Evolutionary conservation across 371 early-diverging fungal genomes (phyloP).

Genomic region (Mortierella sp.): DNA sequence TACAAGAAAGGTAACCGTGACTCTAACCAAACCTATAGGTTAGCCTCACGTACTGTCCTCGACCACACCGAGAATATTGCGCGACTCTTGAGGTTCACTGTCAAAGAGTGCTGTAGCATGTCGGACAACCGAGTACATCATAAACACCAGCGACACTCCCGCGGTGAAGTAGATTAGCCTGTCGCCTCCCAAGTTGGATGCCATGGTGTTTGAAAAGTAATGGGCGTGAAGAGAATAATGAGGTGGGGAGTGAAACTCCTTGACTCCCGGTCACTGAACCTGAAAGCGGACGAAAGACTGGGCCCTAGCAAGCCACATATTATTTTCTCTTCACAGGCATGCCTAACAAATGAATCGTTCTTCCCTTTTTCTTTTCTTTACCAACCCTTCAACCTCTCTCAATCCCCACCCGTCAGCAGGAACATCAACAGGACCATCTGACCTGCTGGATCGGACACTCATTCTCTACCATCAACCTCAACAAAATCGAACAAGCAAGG

Average conservation of each 20-base stretch:
- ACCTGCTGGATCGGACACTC: not conserved
- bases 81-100: constrained; percentile 38
- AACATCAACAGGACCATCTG: not conserved
- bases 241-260: not conserved
- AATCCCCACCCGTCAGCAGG: not conserved
- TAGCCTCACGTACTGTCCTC: constrained; percentile 65
- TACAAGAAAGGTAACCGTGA: not conserved
- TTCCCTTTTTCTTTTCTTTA: not conserved
- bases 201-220: constrained; percentile 19
- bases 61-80: constrained; percentile 59
- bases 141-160: constrained; percentile 66
- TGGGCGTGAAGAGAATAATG: not conserved
- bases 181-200: constrained; percentile 45
- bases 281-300: not conserved
- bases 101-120: constrained; percentile 66
- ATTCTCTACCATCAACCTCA: not conserved
- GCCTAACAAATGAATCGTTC: not conserved
- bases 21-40: not conserved
- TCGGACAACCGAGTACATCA: constrained; percentile 73
- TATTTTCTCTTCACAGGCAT: not conserved
- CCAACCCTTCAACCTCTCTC: not conserved
- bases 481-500: not conserved
- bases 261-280: not conserved
- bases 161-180: constrained; percentile 62
- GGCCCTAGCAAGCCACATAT: not conserved